Evolutionary conservation across 768 basidiomycete genomes (phyloP).

Genomic region (Termitomyces eurrhizus): DNA sequence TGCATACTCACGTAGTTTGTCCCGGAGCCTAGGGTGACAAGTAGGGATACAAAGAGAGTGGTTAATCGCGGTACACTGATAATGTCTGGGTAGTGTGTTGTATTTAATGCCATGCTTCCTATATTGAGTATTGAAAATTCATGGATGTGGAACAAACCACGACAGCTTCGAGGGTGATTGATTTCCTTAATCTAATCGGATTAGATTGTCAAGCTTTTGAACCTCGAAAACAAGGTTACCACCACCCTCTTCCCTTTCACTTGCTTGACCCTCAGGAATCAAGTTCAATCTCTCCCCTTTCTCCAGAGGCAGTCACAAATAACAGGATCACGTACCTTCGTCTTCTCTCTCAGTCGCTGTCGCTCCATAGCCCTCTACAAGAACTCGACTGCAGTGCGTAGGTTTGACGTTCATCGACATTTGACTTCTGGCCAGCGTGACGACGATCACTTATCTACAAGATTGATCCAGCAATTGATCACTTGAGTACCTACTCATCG

Average conservation of each 20-base stretch:
- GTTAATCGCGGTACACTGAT: slow-evolving; percentile 36
- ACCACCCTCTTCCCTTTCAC: neutral
- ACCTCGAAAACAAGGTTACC: too few species aligned
- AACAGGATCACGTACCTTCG: neutral
- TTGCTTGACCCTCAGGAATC: too few species aligned
- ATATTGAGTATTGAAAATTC: neutral
- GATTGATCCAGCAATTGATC: neutral
- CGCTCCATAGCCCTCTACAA: neutral
- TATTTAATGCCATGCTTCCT: neutral
- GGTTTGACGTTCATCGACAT: neutral
- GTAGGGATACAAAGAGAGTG: slow-evolving; percentile 50
- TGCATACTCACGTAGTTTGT: slow-evolving; percentile 67
- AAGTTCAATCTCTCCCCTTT: too few species aligned
- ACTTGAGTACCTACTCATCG: neutral
- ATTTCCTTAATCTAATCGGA: neutral
- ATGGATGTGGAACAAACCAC: neutral
- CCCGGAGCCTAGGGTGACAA: slow-evolving; percentile 61
- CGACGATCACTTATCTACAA: neutral
- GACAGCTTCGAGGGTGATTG: neutral
- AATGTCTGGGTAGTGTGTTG: neutral
- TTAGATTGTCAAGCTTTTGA: neutral
- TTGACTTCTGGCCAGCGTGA: neutral
- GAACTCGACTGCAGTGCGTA: neutral
- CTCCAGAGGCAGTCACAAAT: neutral
- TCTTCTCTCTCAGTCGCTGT: neutral